Evolutionary conservation across 306 rosid genomes (phyloP), one percentile per base, ranked within the genome.

Genomic region (Purshia tridentata): DNA sequence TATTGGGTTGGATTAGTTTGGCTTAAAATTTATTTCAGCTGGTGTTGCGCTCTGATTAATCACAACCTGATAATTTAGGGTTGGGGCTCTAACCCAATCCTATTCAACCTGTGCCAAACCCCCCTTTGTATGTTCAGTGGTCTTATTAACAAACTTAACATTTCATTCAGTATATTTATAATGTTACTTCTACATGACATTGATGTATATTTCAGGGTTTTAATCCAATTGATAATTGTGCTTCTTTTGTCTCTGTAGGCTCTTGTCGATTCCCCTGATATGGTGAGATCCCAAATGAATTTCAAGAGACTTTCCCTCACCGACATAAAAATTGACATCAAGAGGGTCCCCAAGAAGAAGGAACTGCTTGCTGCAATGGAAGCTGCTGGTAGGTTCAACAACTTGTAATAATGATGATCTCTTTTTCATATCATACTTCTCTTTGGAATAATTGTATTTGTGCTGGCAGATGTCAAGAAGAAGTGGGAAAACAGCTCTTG

Each of bases 401-500:
- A 52, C 58, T 58, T 0, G 0, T 40, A 19, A 22, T 6, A 18
- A 6, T 49, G 22, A 10, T 23, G 7, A 3, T 45, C 15, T 4
- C 52, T 40, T n/a, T 14, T 10, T 6, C 20, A 15, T 35, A 10
- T 4, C 3, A 5, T 35, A 7, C 41, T 77, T 50, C 18, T 8
- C 52, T 54, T 61, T 50, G 4, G 16, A 37, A 0, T 58, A 55
- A 9, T 35, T 69, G 9, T 53, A 2, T 52, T 0, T 35, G 20
- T 76, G 11, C 57, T 48, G 72, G 49, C 76, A 92, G 99, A 91
- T 86, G 96, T 94, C 16, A 91, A 90, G 85, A 88, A 87, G 90
- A 94, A 91, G 88, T 94, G 99, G 99, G 99, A 94, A 80, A 87
- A 78, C 18, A 89, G 96, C 75, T 94, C 99, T 0, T 94, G 97